A percentile compares a stretch with the other conserved stretches of the same genome.
phyloP scores from a whole-genome alignment of 305 asterid species.

The Fraxinus sp. region DNA sequence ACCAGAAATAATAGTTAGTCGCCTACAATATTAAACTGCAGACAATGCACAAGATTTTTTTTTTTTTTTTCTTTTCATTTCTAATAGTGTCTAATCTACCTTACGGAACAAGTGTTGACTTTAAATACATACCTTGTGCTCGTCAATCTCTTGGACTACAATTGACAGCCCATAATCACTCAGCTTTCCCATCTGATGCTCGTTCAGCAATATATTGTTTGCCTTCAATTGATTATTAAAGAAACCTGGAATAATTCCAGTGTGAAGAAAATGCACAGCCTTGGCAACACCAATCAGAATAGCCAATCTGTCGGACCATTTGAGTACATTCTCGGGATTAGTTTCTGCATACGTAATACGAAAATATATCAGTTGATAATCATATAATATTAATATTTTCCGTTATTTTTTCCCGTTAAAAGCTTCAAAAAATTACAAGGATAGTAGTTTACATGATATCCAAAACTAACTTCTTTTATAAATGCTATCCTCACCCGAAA shows the following conservation, averaged over 20 bases:
- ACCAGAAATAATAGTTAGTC: slow-evolving; percentile 14
- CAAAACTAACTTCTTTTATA: not conserved
- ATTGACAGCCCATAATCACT: slow-evolving; percentile 68
- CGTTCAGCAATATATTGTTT: slow-evolving; percentile 53
- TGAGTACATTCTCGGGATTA: slow-evolving; percentile 50
- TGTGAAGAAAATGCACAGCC: slow-evolving; percentile 78
- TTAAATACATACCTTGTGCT: slow-evolving; percentile 33
- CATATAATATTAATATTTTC: not conserved
- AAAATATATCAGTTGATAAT: not conserved
- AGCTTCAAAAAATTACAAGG: not conserved
- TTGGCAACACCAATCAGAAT: slow-evolving; percentile 60
- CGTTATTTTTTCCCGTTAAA: not conserved
- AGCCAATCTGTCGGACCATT: slow-evolving; percentile 61
- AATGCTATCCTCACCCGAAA: slow-evolving; percentile 44
- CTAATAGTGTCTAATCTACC: not conserved
- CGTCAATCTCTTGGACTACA: slow-evolving; percentile 49
- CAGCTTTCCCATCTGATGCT: slow-evolving; percentile 59
- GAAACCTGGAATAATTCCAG: slow-evolving; percentile 69
- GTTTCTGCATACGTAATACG: slow-evolving; percentile 36
- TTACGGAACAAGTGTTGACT: not conserved
- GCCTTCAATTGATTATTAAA: slow-evolving; percentile 57
- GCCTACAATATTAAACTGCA: not conserved
- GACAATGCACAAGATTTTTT: not conserved
- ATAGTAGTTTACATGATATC: not conserved
- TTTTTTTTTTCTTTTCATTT: not conserved